phyloP scores from a whole-genome alignment of 768 basidiomycete genomes.

The Boletus reticulatus region DNA sequence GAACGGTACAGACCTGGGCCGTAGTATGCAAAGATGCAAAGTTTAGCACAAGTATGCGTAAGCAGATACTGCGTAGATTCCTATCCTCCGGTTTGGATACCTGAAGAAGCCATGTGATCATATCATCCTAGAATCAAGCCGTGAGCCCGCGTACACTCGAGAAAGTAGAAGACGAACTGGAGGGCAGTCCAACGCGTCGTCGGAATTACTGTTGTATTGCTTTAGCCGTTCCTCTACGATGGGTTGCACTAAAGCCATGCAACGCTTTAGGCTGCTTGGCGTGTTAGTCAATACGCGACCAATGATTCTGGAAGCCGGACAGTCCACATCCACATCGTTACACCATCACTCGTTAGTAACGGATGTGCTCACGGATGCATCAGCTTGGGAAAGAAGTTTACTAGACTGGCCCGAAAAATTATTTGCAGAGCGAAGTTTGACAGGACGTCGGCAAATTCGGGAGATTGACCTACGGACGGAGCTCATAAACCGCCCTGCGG shows the following conservation, averaged over 20 bases:
- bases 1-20: constrained; percentile 25
- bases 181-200: constrained; percentile 22
- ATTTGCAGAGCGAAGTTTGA: constrained; percentile 36
- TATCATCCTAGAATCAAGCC: constrained; percentile 31
- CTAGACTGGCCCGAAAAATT: constrained; percentile 29
- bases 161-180: constrained; percentile 29
- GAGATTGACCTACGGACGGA: constrained; percentile 32
- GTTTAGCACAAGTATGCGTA: constrained; percentile 38
- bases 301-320: constrained; percentile 24
- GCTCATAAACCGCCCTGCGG: constrained; percentile 5
- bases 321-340: constrained; percentile 16
- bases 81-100: constrained; percentile 25
- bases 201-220: constrained; percentile 25
- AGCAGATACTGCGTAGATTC: constrained; percentile 28
- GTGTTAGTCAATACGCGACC: constrained; percentile 34
- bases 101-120: constrained; percentile 42
- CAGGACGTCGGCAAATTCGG: constrained; percentile 35
- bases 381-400: constrained; percentile 34
- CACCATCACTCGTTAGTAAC: constrained; percentile 2
- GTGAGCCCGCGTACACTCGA: constrained; percentile 4
- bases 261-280: constrained; percentile 28
- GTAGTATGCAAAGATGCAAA: constrained; percentile 38
- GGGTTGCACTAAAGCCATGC: constrained; percentile 30
- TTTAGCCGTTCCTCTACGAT: constrained; percentile 33
- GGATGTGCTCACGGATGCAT: constrained; percentile 31